Evolutionary conservation across 495 filamentous ascomycete species (phyloP), one percentile per base, ranked within the genome.

Genomic region (Penicillium verhagenii): DNA sequence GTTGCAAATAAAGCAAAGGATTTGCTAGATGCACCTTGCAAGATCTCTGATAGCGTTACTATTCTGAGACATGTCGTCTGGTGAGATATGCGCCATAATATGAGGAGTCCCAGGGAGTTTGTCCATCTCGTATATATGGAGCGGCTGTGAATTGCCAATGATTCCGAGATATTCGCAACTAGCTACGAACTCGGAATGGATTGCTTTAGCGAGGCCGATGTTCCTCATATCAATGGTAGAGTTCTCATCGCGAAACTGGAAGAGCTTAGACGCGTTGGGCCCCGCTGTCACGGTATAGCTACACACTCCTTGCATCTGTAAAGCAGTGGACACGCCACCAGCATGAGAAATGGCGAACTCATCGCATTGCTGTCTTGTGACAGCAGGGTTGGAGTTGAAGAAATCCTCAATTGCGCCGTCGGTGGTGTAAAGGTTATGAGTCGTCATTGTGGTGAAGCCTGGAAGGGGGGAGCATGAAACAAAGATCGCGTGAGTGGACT

Each of bases 281-380:
- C 65, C 61, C 20, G 59, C 62, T 64, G 33, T 48, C 33, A 70
- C 57, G n/a, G 58, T 68, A 53, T 66, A 68, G 53, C 67, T 70
- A 40, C 29, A 56, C 38, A 33, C 53, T 46, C 62, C 65, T 49
- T 70, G 59, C 28, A 65, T 53, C 29, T 53, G 25, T 35, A 58
- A 29, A 49, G 44, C 18, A 44, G 43, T 37, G 26, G 50, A 38
- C 33, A 48, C 49, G 20, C 50, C 43, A 5, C 50, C 43, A 35
- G 44, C 50, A 25, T 43, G 44, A 53, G 50, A 44, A 49, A 53
- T 58, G 43, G 45, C 50, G 9, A 53, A 49, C 26, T 50, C 43
- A 53, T 58, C 55, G 33, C 49, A 58, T 49, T 58, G 35, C 35
- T 53, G 49, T 48, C 55, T 46, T 45, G 50, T 53, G 2, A 37